Evolutionary conservation across 1,284 basidiomycete genomes (phyloP), one percentile per base, ranked within the genome.

Genomic region (Cerrena zonata): DNA sequence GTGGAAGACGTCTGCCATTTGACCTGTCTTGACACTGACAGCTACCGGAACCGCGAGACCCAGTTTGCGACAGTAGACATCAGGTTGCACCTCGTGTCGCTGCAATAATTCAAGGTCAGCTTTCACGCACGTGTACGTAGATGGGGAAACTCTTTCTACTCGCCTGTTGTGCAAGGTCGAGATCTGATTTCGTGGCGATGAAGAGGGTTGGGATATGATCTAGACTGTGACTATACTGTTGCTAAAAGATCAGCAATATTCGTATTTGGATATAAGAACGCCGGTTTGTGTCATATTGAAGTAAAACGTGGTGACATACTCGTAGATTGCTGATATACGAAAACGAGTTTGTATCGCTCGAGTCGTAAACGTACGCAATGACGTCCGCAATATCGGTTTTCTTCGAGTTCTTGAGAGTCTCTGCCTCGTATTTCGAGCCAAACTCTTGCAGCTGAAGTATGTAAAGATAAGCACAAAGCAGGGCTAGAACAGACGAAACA

Each of bases 301-400:
- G 7, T 43, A 49, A 23, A 34, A 7, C 65, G 34, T 43, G 24
- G 23, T 52, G 18, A 68, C 88, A 64, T 65, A 93, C 91, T 65
- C 93, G 78, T 62, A 98, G 72, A 72, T 97, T 97, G 58, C 92
- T 95, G 64, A 99, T 93, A 71, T 99, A 97, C 45, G 91, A 94
- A 67, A 99, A 99, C 11, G 94, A 97, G 69, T 98, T 98, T 23
- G 96, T 98, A 67, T 99, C 96, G 64, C 91, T 94, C 49, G 93
- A 96, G 69, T 99, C 95, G 67, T 98, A 89, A 36, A 98, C 92
- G 67, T 94, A 97, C 53, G 96, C 81, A 56, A 98, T 88, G 45
- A 97, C 90, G 69, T 98, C 95, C 22, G 92, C 92, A 49, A 89
- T 73, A 65, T 95, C 92, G 34, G 89, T 84, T 71, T 94, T 96